Evolutionary conservation across 2,329 filamentous ascomycete genomes (phyloP), one percentile per base, ranked within the genome.

Genomic region (Sarocladium oryzae): DNA sequence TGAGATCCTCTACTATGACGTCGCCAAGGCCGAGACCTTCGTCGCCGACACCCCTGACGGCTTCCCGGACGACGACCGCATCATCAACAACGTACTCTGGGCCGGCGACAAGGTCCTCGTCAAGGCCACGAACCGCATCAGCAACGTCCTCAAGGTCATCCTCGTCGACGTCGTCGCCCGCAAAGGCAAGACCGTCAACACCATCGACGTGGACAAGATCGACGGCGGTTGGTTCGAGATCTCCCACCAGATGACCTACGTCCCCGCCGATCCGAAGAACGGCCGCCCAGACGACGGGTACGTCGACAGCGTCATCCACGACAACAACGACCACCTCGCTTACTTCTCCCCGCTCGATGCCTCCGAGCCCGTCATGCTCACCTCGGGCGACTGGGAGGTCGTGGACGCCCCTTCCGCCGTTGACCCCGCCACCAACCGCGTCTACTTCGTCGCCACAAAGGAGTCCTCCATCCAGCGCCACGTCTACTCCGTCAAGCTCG

Each of bases 161-260:
- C 75, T 97, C 5, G 83, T 97, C 51, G 89, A 99, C 63, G 87
- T 93, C 4, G 70, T 74, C 20, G 71, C 76, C 2, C 84, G 89
- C 45, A 83, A 79, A 18, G 91, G 89, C 26, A 87, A 86, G 66
- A 85, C 88, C 1, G 83, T 96, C 45, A 79, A 92, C 56, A 86
- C 84, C 18, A 79, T 88, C 46, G 83, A 99, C 65, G 82, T 96
- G 46, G 81, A 83, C 56, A 77, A 85, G 52, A 75, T 96, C n/a
- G 93, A 99, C 65, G 91, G 91, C 20, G 95, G 93, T 30, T 99
- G 93, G 93, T 92, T 96, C 60, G 93, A 99, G 69, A 89, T 96
- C 37, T 89, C 89, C 1, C 86, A 96, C 60, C 81, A 85, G 37
- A 96, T 91, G 3, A 83, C 75, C 13, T 97, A 86, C 63, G 85